Conservation (phyloP, 176 grass and related monocot species). For the Miscanthus lutarioriparius region DNA sequence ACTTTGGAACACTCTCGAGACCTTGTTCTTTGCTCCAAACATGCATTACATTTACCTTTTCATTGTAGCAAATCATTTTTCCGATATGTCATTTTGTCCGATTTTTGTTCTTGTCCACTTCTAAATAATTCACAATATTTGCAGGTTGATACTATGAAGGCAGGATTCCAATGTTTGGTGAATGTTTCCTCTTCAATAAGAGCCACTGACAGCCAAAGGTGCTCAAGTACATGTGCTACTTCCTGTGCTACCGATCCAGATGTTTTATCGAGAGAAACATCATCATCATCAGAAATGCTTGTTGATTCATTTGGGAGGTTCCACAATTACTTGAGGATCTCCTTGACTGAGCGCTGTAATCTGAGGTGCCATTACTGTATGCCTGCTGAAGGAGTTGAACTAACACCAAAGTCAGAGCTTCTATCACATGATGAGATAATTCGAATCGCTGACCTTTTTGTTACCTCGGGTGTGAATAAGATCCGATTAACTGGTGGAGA, state of each 20-base stretch:
- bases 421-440: slow-evolving; percentile 74
- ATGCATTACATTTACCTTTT: neutral
- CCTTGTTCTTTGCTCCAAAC: neutral
- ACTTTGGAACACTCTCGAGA: neutral
- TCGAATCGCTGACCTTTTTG: slow-evolving; percentile 67
- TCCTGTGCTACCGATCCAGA: slow-evolving; percentile 43
- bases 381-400: slow-evolving; percentile 80
- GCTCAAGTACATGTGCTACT: slow-evolving; percentile 42
- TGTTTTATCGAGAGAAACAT: slow-evolving; percentile 21
- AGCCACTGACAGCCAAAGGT: neutral
- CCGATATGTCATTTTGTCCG: neutral
- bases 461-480: slow-evolving; percentile 83
- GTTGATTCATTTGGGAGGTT: slow-evolving; percentile 88
- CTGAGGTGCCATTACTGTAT: slow-evolving; percentile 91
- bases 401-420: slow-evolving; percentile 69
- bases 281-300: slow-evolving; percentile 57
- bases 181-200: slow-evolving; percentile 3
- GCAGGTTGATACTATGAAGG: slow-evolving; percentile 34
- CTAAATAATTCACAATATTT: slow-evolving; percentile 6
- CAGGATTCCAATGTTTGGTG: slow-evolving; percentile 19
- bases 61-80: neutral
- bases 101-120: neutral
- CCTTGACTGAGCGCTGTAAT: slow-evolving; percentile 84
- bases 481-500: slow-evolving; percentile 88
- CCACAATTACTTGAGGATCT: slow-evolving; percentile 84